A percentile compares a stretch with the other conserved stretches of the same genome.
Evolutionary conservation across 176 grass and related monocot genomes (phyloP).

Genomic region (Puccinellia tenuiflora): DNA sequence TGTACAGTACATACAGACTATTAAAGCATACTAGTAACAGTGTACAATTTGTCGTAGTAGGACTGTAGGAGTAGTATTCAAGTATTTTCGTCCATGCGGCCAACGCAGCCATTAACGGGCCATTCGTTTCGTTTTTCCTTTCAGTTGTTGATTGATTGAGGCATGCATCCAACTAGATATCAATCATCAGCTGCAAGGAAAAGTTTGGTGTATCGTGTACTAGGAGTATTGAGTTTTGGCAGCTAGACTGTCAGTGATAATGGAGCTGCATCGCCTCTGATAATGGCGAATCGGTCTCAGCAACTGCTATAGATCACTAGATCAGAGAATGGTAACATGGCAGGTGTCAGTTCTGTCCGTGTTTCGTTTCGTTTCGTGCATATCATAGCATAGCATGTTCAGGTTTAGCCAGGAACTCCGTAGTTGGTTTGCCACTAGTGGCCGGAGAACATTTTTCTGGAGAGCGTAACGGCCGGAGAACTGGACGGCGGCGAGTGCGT

Average conservation of each 20-base stretch:
- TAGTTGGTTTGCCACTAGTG: conserved; percentile 6
- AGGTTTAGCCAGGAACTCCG: not conserved
- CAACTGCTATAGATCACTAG: not conserved
- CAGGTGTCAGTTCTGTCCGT: not conserved
- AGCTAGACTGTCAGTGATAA: conserved; percentile 1
- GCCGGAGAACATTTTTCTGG: not conserved
- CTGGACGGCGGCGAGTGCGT: conserved; percentile 6
- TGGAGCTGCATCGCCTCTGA: conserved; percentile 12
- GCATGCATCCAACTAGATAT: not conserved
- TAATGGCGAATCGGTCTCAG: not conserved
- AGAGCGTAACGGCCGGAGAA: not conserved
- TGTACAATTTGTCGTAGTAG: not conserved
- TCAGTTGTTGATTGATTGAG: conserved; percentile 17
- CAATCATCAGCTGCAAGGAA: conserved; percentile 6
- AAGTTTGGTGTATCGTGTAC: not conserved
- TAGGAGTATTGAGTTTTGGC: not conserved
- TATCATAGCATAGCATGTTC: not conserved
- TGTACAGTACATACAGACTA: not conserved
- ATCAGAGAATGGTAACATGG: not conserved
- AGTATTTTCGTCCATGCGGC: conserved; percentile 23
- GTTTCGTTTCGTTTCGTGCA: not conserved
- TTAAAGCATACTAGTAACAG: not conserved
- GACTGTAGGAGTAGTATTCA: not conserved
- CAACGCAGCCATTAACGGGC: conserved; percentile 19
- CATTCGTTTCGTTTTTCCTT: not conserved